phyloP scores from a whole-genome alignment of 75 land plant species.

The Cryptomeria japonica region DNA sequence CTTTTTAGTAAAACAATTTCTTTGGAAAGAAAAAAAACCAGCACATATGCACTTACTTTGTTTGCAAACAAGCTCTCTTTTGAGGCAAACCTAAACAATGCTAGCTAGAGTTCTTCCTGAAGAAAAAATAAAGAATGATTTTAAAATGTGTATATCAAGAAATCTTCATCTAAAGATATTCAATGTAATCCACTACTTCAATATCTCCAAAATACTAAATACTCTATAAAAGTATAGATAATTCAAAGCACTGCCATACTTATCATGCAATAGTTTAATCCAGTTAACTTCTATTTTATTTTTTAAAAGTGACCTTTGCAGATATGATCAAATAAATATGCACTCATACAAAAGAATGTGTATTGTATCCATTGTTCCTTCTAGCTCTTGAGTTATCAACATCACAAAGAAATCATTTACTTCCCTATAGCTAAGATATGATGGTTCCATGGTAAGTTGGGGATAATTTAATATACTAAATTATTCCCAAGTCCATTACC shows the following conservation, averaged over 20 bases:
- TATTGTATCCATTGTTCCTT: not conserved
- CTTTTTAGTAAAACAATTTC: not conserved
- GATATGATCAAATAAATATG: not conserved
- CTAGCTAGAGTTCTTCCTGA: slow-evolving; percentile 70
- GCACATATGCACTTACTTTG: slow-evolving; percentile 38
- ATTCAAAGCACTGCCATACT: not conserved
- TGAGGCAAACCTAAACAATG: slow-evolving; percentile 50
- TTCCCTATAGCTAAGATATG: too few species aligned
- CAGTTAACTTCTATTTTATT: not conserved
- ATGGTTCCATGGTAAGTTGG: too few species aligned
- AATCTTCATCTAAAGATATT: not conserved
- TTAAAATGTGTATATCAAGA: not conserved
- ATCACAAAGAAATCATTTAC: too few species aligned
- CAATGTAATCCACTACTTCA: not conserved
- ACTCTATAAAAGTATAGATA: not conserved
- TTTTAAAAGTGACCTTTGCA: not conserved
- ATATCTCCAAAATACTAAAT: too few species aligned
- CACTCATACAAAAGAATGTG: not conserved
- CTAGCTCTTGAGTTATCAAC: too few species aligned
- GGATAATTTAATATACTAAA: too few species aligned
- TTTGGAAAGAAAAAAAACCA: not conserved
- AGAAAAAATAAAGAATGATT: not conserved
- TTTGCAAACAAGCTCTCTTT: slow-evolving; percentile 72
- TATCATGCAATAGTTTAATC: not conserved
- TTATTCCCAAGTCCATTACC: too few species aligned